Evolutionary conservation across 192 early-diverging fungal species (phyloP).

Genomic region (Linnemannia exigua): DNA sequence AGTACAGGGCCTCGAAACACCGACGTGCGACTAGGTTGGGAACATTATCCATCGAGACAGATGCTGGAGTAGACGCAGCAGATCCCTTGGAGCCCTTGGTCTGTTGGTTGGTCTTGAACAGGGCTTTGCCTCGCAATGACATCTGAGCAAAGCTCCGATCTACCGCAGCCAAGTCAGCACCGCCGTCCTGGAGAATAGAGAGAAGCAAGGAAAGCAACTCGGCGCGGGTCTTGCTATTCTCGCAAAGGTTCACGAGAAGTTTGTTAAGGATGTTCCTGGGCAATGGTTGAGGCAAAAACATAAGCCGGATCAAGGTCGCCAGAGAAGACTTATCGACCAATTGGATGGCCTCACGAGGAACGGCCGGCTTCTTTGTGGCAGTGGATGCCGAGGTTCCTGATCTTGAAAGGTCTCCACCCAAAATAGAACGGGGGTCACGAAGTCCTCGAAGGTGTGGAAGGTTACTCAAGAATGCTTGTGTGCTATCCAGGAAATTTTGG

Average conservation of each 20-base stretch:
- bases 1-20: conserved; percentile 87
- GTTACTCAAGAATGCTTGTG: conserved; percentile 49
- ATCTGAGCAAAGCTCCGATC: conserved; percentile 84
- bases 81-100: conserved; percentile 35
- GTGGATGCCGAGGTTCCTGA: not conserved
- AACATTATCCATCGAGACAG: conserved; percentile 69
- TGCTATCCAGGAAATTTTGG: conserved; percentile 58
- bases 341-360: conserved; percentile 77
- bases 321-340: conserved; percentile 87
- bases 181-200: conserved; percentile 88
- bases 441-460: conserved; percentile 32
- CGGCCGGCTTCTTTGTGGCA: conserved; percentile 49
- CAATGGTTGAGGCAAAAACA: conserved; percentile 89
- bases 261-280: conserved; percentile 73
- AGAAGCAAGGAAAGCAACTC: conserved; percentile 93
- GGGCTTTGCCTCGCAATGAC: conserved; percentile 73
- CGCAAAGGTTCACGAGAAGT: conserved; percentile 86
- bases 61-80: conserved; percentile 12
- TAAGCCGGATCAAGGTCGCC: conserved; percentile 86
- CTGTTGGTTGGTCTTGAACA: conserved; percentile 55
- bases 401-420: not conserved
- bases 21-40: conserved; percentile 92
- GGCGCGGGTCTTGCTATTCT: conserved; percentile 87
- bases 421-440: conserved; percentile 24
- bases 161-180: conserved; percentile 78